Conservation (phyloP, 1,284 basidiomycete species). For the Ganoderma sinense region DNA sequence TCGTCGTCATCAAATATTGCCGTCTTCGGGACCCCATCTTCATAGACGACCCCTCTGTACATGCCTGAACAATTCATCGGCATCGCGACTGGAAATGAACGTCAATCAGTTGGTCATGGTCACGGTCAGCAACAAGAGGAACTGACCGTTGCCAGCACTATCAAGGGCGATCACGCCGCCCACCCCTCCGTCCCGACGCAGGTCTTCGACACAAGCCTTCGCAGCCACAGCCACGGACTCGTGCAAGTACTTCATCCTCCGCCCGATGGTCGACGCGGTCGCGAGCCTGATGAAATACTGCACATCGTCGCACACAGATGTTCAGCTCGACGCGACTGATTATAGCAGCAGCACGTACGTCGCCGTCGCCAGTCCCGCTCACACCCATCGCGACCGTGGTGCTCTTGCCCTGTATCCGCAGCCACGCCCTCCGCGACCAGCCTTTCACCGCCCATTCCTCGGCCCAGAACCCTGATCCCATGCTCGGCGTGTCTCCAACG, state of each 20-base stretch:
- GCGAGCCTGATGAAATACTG: slow-evolving; percentile 82
- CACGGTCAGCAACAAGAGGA: no score
- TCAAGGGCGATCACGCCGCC: slow-evolving; percentile 81
- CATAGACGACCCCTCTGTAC: slow-evolving; percentile 79
- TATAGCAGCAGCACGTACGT: slow-evolving; percentile 51
- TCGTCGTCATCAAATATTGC: slow-evolving; percentile 82
- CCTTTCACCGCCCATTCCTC: slow-evolving; percentile 69
- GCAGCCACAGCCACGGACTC: slow-evolving; percentile 66
- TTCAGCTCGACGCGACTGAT: not conserved
- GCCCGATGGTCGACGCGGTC: slow-evolving; percentile 71
- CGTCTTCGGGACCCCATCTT: slow-evolving; percentile 72
- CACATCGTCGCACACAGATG: not conserved
- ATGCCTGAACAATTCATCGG: slow-evolving; percentile 80
- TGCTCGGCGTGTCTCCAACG: slow-evolving; percentile 81
- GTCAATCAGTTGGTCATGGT: not conserved
- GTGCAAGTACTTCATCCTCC: slow-evolving; percentile 67
- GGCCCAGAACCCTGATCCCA: slow-evolving; percentile 85
- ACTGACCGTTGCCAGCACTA: slow-evolving; percentile 34
- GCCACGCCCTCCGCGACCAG: slow-evolving; percentile 49
- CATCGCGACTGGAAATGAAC: slow-evolving; percentile 59
- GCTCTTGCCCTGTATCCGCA: slow-evolving; percentile 47
- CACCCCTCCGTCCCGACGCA: slow-evolving; percentile 61
- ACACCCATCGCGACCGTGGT: slow-evolving; percentile 68
- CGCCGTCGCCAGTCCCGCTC: slow-evolving; percentile 86
- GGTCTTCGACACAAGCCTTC: slow-evolving; percentile 57